Evolutionary conservation across 1,284 basidiomycete genomes (phyloP), one percentile per base, ranked within the genome.

Genomic region (Apiotrichum siamense): DNA sequence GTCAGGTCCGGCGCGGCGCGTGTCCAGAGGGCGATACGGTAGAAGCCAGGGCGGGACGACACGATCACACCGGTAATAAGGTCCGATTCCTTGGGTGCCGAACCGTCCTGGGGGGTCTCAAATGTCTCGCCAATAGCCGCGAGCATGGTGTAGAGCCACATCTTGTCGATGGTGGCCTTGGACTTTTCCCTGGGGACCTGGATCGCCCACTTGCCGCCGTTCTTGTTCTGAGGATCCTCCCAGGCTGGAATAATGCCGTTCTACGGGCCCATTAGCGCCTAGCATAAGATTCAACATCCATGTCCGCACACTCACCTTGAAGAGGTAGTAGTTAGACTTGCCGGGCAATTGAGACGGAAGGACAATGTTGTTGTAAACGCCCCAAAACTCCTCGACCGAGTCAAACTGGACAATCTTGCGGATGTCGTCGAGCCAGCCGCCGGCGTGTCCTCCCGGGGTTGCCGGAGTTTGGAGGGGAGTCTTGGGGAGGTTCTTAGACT

Each of bases 141-240:
- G 54, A 96, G 82, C 91, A 96, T 93, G 90, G 94, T 97, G 77
- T 93, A 93, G 44, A 98, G 81, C 94, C 96, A 99, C 83, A 93
- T 89, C 70, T 85, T 87, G 75, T 99, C 94, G 49, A 99, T 87
- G 42, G 83, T 77, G 29, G 63, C 70, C 50, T 87, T 81, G 68
- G 87, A 91, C 79, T 97, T 97, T 63, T 97, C 94, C 69, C 88
- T 86, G 25, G 96, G 94, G 27, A 99, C 78, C 75, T 99, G 96
- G 59, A 98, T 91, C 67, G 86, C 88, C 94, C 94, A 99, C 77
- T 97, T 98, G 54, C 94, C 94, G 44, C 94, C 94, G 61, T 88
- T 82, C 72, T 92, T 90, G 77, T 98, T 98, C 37, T 90, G 88
- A 44, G 88, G 83, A 65, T 96, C 92, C 72, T 97, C 92, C 91